Conservation (phyloP, 2,329 filamentous ascomycete genomes). For the Pseudogymnoascus destructans region DNA sequence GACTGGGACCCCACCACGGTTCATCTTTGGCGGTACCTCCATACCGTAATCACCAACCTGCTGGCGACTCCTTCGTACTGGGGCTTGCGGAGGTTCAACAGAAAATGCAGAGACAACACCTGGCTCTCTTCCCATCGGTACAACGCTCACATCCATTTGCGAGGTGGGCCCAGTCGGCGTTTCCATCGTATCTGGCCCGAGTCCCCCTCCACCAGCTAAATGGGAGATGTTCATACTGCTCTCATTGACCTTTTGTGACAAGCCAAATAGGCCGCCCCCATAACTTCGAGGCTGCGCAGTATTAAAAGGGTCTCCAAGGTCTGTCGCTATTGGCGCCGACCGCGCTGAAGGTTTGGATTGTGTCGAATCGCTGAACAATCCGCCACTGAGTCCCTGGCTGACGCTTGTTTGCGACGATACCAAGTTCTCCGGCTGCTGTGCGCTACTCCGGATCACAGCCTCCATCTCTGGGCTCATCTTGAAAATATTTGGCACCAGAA, state of each 20-base stretch:
- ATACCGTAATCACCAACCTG: constrained; percentile 25
- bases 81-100: constrained; percentile 36
- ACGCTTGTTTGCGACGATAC: constrained; percentile 8
- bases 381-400: constrained; percentile 28
- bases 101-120: constrained; percentile 20
- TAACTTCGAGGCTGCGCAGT: constrained; percentile 20
- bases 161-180: constrained; percentile 44
- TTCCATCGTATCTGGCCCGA: constrained; percentile 44
- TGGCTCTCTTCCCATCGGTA: constrained; percentile 21
- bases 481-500: constrained; percentile 79
- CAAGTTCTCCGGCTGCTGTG: constrained; percentile 9
- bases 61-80: constrained; percentile 28
- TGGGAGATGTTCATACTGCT: constrained; percentile 27
- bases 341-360: constrained; percentile 19
- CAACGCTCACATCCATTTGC: constrained; percentile 25
- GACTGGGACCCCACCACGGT: constrained; percentile 23
- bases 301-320: constrained; percentile 26
- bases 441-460: constrained; percentile 30
- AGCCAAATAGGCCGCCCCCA: constrained; percentile 24
- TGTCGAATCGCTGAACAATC: constrained; percentile 17
- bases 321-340: constrained; percentile 19
- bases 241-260: constrained; percentile 26
- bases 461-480: constrained; percentile 55
- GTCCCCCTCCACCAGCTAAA: constrained; percentile 21
- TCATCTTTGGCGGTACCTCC: constrained; percentile 26